phyloP scores from a whole-genome alignment of 768 basidiomycete genomes.

The Russula sp. region DNA sequence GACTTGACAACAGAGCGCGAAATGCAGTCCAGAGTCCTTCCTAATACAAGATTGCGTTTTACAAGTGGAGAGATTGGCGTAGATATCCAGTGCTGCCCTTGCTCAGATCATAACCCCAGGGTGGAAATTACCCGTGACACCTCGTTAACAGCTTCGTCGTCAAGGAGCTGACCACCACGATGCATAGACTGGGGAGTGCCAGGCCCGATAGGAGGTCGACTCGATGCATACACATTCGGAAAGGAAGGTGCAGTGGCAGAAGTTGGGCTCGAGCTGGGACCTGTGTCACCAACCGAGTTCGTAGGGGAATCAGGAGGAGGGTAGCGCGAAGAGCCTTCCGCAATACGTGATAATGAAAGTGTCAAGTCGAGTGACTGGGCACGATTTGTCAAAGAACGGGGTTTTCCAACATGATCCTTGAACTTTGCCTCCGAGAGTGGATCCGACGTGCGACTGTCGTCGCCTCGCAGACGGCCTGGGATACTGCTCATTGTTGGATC shows the following conservation, averaged over 20 bases:
- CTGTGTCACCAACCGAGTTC: constrained; percentile 66
- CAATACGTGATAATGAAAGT: constrained; percentile 74
- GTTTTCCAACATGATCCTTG: constrained; percentile 68
- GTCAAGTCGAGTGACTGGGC: constrained; percentile 88
- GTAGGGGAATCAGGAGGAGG: constrained; percentile 76
- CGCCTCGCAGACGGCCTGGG: constrained; percentile 56
- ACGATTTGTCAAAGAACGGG: constrained; percentile 75
- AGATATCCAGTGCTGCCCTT: constrained; percentile 8
- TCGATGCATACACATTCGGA: constrained; percentile 71
- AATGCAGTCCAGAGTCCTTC: constrained; percentile 22
- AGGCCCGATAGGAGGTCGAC: constrained; percentile 30
- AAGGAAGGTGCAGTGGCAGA: constrained; percentile 74
- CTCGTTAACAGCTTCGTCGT: constrained; percentile 58
- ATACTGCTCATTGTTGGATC: constrained; percentile 46
- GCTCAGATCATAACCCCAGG: constrained; percentile 27
- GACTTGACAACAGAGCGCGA: constrained; percentile 8
- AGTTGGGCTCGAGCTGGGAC: constrained; percentile 71
- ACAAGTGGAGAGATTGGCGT: constrained; percentile 15
- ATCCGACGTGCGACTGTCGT: constrained; percentile 79
- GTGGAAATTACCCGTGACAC: constrained; percentile 72
- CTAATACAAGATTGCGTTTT: constrained; percentile 20
- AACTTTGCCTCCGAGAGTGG: constrained; percentile 78
- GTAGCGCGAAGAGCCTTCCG: constrained; percentile 54
- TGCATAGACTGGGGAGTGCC: constrained; percentile 25
- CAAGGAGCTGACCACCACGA: constrained; percentile 30